phyloP scores from a whole-genome alignment of 352 stramenopile species.

The Phytophthora syringae region DNA sequence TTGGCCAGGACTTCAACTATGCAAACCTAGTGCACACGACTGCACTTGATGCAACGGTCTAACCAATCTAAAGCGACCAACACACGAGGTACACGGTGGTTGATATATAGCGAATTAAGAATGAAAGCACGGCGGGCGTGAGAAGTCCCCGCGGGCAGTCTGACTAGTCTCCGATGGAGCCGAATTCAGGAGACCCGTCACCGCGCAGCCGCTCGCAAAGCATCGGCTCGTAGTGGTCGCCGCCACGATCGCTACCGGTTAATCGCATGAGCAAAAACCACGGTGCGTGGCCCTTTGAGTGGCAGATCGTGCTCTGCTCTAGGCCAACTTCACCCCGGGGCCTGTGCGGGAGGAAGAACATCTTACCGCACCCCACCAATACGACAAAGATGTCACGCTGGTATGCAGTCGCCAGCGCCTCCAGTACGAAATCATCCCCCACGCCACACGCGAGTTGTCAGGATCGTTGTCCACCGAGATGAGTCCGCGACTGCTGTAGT shows the following conservation, averaged over 20 bases:
- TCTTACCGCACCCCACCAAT: slow-evolving; percentile 86
- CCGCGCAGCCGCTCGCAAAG: slow-evolving; percentile 82
- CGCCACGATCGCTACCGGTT: slow-evolving; percentile 82
- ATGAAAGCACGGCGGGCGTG: slow-evolving; percentile 24
- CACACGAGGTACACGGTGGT: slow-evolving; percentile 14
- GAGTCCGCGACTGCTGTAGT: slow-evolving; percentile 79
- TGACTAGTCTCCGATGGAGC: slow-evolving; percentile 79
- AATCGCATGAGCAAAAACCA: slow-evolving; percentile 91
- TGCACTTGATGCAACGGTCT: too few relatives aligned
- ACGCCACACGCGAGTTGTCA: slow-evolving; percentile 81
- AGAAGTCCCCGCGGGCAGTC: neutral
- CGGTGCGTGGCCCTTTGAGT: slow-evolving; percentile 79
- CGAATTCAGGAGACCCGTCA: slow-evolving; percentile 85
- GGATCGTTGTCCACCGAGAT: slow-evolving; percentile 86
- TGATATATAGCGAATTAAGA: slow-evolving; percentile 43
- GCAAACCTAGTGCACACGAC: too few relatives aligned
- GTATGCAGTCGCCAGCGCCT: slow-evolving; percentile 86
- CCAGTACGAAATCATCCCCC: slow-evolving; percentile 89
- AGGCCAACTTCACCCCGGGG: slow-evolving; percentile 51
- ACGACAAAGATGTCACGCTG: slow-evolving; percentile 90
- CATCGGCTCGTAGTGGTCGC: slow-evolving; percentile 91
- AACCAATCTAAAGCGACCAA: too few relatives aligned
- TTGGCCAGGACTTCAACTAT: too few relatives aligned
- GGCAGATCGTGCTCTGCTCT: slow-evolving; percentile 53
- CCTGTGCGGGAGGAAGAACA: slow-evolving; percentile 89